A percentile compares a stretch with the other conserved stretches of the same genome.
These are phyloP conservation scores for Lachancea sp. DNA, from an alignment of 805 yeast species.

Conservation along the genomic window DNA sequence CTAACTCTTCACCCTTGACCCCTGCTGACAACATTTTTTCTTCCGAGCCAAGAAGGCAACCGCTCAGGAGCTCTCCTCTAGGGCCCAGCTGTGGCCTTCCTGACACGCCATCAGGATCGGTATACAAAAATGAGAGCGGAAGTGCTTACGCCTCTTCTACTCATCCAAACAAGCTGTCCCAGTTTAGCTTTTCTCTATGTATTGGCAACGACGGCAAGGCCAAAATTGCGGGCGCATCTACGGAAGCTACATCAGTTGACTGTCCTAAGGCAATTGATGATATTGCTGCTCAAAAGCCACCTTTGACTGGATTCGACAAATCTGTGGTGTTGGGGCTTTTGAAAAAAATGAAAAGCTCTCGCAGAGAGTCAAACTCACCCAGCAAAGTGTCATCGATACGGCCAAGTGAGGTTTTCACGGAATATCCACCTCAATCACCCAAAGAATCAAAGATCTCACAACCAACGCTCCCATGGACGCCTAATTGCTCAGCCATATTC, in stretches of 20 bases:
- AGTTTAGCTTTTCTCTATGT: constrained; percentile 24
- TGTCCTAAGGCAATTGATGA: neutral
- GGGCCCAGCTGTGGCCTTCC: constrained; percentile 3
- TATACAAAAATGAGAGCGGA: neutral
- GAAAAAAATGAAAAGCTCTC: constrained; percentile 24
- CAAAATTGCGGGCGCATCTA: constrained; percentile 17
- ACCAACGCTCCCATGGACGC: constrained; percentile 21
- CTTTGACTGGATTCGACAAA: constrained; percentile 18
- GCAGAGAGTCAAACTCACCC: neutral
- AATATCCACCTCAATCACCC: constrained; percentile 10
- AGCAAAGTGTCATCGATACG: constrained; percentile 3
- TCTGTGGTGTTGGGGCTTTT: constrained; percentile 24
- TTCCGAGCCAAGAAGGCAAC: constrained; percentile 14
- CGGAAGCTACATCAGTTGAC: neutral
- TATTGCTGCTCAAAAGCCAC: neutral
- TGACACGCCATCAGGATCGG: neutral
- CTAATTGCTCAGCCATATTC: constrained; percentile 16
- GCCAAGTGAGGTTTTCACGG: constrained; percentile 9
- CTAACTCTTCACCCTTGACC: constrained; percentile 15
- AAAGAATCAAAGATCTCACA: constrained; percentile 12
- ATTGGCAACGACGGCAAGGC: constrained; percentile 33
- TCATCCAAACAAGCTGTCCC: neutral
- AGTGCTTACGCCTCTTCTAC: constrained; percentile 3
- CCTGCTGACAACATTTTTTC: constrained; percentile 20
- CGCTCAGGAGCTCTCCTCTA: constrained; percentile 14